Evolutionary conservation across 1,284 basidiomycete genomes (phyloP).

Genomic region (Cutaneotrichosporon cutaneum): DNA sequence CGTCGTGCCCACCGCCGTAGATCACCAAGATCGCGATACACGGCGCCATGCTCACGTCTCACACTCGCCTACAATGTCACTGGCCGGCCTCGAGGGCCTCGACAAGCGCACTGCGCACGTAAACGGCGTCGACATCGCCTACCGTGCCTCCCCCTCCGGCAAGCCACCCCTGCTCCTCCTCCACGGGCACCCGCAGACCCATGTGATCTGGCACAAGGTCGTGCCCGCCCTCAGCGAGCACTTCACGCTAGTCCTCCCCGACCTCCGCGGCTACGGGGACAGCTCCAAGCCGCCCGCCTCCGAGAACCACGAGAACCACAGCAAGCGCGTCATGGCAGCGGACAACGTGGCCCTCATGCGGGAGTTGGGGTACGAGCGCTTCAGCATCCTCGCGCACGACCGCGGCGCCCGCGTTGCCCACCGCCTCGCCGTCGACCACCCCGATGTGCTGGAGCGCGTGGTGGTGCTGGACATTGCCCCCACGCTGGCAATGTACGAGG

Average conservation of each 20-base stretch:
- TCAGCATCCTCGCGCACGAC: slow-evolving; percentile 50
- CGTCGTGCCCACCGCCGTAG: not conserved
- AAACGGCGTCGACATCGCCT: slow-evolving; percentile 5
- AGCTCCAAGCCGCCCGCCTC: slow-evolving; percentile 37
- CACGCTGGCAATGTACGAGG: slow-evolving; percentile 50
- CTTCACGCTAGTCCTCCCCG: slow-evolving; percentile 47
- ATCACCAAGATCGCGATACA: not conserved
- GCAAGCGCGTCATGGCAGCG: slow-evolving; percentile 51
- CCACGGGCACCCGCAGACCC: slow-evolving; percentile 52
- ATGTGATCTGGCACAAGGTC: slow-evolving; percentile 44
- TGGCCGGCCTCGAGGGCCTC: not conserved
- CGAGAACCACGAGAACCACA: slow-evolving; percentile 44
- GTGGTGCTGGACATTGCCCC: slow-evolving; percentile 50
- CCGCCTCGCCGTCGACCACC: slow-evolving; percentile 49
- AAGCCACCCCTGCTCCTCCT: slow-evolving; percentile 37
- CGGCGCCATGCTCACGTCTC: not conserved
- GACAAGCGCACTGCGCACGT: slow-evolving; percentile 3
- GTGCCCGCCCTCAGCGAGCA: slow-evolving; percentile 39
- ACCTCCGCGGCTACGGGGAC: slow-evolving; percentile 45
- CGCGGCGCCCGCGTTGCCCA: slow-evolving; percentile 54
- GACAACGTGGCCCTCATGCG: slow-evolving; percentile 51
- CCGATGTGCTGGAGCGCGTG: slow-evolving; percentile 39
- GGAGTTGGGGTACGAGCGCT: slow-evolving; percentile 35
- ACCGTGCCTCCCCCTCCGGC: not conserved
- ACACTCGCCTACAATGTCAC: not conserved